A percentile compares a stretch with the other conserved stretches of the same genome.
These are phyloP conservation scores for Eremothecium coryli DNA, from an alignment of 1,139 yeast species.

Conservation along the genomic window DNA sequence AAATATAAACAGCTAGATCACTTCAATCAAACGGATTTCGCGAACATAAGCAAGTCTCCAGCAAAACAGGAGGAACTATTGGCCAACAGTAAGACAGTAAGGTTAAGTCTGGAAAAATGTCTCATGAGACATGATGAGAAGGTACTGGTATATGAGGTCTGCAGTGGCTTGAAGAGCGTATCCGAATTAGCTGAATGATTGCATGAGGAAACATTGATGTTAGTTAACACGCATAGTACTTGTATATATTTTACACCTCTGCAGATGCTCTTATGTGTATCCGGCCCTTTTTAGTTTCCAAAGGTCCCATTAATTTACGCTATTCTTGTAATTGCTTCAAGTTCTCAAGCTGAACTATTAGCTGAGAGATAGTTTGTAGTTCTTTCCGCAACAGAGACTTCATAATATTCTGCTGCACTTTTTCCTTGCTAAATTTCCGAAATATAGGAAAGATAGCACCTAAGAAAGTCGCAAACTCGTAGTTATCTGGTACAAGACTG, in stretches of 20 bases:
- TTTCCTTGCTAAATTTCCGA: slow-evolving; percentile 9
- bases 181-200: too few relatives aligned
- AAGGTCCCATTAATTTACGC: too few relatives aligned
- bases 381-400: slow-evolving; percentile 23
- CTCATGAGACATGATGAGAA: slow-evolving; percentile 13
- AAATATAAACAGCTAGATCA: slow-evolving; percentile 14
- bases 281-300: too few relatives aligned
- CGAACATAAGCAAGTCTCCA: slow-evolving; percentile 14
- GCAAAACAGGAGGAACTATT: slow-evolving; percentile 15
- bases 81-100: slow-evolving; percentile 18
- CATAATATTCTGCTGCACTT: slow-evolving; percentile 13
- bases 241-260: too few relatives aligned
- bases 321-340: too few relatives aligned
- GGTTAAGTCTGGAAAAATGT: slow-evolving; percentile 18
- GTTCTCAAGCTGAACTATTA: too few relatives aligned
- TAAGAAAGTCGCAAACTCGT: slow-evolving; percentile 13
- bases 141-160: slow-evolving; percentile 20
- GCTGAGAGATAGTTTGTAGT: slow-evolving; percentile 8
- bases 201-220: too few relatives aligned
- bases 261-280: too few relatives aligned
- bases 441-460: slow-evolving; percentile 15
- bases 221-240: too few relatives aligned
- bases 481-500: slow-evolving; percentile 15
- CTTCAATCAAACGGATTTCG: slow-evolving; percentile 11
- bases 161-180: slow-evolving; percentile 27